Evolutionary conservation across 768 basidiomycete species (phyloP), one percentile per base, ranked within the genome.

Genomic region (Mycena galericulata): DNA sequence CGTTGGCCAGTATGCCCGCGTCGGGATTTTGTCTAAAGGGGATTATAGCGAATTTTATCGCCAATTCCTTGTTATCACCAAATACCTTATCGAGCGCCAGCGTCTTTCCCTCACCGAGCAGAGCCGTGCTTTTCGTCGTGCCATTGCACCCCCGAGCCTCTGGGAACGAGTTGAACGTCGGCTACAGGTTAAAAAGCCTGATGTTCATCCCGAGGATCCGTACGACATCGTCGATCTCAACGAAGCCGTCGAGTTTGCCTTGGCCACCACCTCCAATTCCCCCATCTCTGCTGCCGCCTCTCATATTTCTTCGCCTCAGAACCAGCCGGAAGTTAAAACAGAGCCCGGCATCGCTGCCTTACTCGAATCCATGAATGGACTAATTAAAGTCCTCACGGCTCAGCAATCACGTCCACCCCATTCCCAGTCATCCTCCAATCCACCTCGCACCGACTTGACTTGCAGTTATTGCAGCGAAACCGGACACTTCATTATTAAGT

Each of bases 181-280:
- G 0, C 73, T 78, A 0, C 62, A 69, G 32, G 46, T 77, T 55
- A 75, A 73, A 15, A 27, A 56, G 15, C 62, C 62, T 22, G 68
- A 75, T 32, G 72, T 72, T 11, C 67, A 68, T 20, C 76, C 76
- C 4, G 75, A 77, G 15, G 67, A 76, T 15, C 73, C 75, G 1
- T 79, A 76, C 51, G 29, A 59, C 1, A 46, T 78, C 14, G 14
- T 30, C 0, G 67, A 77, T 11, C 71, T 76, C 32, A 45, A 71
- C 4, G 73, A 69, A 12, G 75, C 75, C 0, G 70, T 74, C 0
- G 59, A 68, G 9, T 75, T 76, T 55, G 72, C 73, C 7, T 34
- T 77, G 2, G 67, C 66, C 12, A 61, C 54, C 1, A 64, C 62
- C 30, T 40, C 47, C 30, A 49, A 14, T 18, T 15, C 30, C 27